Evolutionary conservation across 1,139 yeast species (phyloP), one percentile per base, ranked within the genome.

Genomic region (Debaryomycetaceae sp.): DNA sequence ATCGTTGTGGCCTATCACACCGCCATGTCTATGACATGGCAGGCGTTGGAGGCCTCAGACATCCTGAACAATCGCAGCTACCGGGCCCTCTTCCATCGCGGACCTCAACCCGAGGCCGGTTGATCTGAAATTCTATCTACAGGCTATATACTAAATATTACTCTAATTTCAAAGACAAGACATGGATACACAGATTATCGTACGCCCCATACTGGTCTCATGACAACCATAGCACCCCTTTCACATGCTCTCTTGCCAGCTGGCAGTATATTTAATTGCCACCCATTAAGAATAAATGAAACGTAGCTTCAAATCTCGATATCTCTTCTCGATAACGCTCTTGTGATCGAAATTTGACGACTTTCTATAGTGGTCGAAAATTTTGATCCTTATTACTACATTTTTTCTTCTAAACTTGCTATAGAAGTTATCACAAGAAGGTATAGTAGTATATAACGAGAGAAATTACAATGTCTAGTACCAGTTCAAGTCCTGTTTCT

Each of bases 1-100:
- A 46, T 49, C 8, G 39, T 41, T 5, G 28, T 35, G 9, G 40
- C 41, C 18, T 48, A 49, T 26, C 38, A 30, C 16, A 34, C 38
- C 17, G 35, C 42, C 14, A 31, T 41, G 32, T 31, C 28, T 22
- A 26, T 45, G 37, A 45, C 41, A 3, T 22, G 26, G 26, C 26
- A 22, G 11, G 26, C 26, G 11, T 22, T 22, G 26, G 11, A 22
- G 7, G 11, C 26, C 26, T 8, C 11, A 22, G 11, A 22, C 26
- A 8, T 22, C 11, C 26, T 22, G 26, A 11, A 8, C 11, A 22
- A 22, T 22, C 26, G 26, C 26, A 22, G 11, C 26, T 22, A 22
- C 26, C 26, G 7, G 26, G 26, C 26, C 7, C 11, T 22, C 26
- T 22, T 22, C 26, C 26, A 8, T 8, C 11, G 26, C 26, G 26